phyloP scores from a whole-genome alignment of 306 rosid species.

The Quercus engelmannii region DNA sequence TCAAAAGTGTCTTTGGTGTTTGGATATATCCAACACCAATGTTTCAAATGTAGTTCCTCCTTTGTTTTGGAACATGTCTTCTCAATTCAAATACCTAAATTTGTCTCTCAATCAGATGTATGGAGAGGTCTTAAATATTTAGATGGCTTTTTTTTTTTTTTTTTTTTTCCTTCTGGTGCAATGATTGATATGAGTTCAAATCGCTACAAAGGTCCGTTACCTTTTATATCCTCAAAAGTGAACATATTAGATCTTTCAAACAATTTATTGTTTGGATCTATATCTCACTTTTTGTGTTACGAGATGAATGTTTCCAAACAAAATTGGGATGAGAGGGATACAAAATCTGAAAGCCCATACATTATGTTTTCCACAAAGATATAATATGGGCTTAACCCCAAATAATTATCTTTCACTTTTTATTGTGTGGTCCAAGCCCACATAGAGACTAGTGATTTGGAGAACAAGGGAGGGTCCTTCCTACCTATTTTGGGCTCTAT shows the following conservation, averaged over 20 bases:
- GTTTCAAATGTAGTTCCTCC: background rate
- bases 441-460: too few species aligned
- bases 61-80: background rate
- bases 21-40: background rate
- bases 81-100: rapidly evolving
- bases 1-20: background rate
- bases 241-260: background rate
- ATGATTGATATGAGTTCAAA: slow-evolving; percentile 23
- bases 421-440: too few species aligned
- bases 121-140: slow-evolving; percentile 14
- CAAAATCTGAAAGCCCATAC: too few species aligned
- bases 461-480: too few species aligned
- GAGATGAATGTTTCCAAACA: too few species aligned
- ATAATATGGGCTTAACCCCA: too few species aligned
- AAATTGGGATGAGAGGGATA: too few species aligned
- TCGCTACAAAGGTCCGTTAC: slow-evolving; percentile 10
- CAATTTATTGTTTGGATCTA: background rate
- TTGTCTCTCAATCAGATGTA: slow-evolving; percentile 17
- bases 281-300: slow-evolving; percentile 4
- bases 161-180: too few species aligned
- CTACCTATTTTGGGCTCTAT: background rate
- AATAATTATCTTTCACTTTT: too few species aligned
- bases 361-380: too few species aligned
- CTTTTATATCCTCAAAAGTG: background rate
- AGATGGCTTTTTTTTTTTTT: rapidly evolving